Base-by-base conservation (phyloP, 306 rosid genomes). In the Prunus dulcis region DNA sequence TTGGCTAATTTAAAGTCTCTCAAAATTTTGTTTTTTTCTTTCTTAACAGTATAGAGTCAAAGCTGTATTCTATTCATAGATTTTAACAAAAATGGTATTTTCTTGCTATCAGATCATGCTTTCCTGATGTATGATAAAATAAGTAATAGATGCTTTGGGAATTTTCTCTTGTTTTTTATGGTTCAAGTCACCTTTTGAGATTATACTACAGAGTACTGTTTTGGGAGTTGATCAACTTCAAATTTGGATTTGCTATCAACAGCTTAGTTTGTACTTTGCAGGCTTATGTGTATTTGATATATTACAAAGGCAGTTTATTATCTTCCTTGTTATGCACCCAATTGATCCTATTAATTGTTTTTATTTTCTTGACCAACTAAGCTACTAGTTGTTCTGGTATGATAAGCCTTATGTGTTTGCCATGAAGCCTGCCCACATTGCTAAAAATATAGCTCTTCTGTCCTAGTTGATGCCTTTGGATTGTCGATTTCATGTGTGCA, bases 401-500 rank as follows among this genome's bases (percentile, higher is more conserved):
- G 52, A 47, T 41, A 57, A 57, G 55, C 43, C 25, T 41, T 55
- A 11, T 22, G 13, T 41, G 13, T 55, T 34, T 55, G 12, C 38
- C 53, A 55, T 34, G 34, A 55, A 55, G 9, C 15, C 32, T 30
- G 53, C 2, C 67, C 3, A 14, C 28, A 18, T 43, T 58, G 23
- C 43, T 14, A 25, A 73, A 73, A 69, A 11, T 30, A 30, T 12
- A 19, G 7, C 60, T 51, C 25, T 9, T 69, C 12, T 27, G 9
- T 73, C 69, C 15, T 18, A 10, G 60, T 46, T 20, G 50, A 11
- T 46, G 27, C 9, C 43, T 58, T 58, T 5, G 47, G 20, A 27
- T 60, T 25, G 46, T 70, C 55, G 76, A 58, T 71, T 53, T 74
- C 27, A 1, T 46, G 3, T 60, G 32, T 76, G 19, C 34, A 75